Percentiles rank a stretch among this genome's conserved stretches.
phyloP scores from a whole-genome alignment of 148 eudicot species.

The Rhododendron simsii region DNA sequence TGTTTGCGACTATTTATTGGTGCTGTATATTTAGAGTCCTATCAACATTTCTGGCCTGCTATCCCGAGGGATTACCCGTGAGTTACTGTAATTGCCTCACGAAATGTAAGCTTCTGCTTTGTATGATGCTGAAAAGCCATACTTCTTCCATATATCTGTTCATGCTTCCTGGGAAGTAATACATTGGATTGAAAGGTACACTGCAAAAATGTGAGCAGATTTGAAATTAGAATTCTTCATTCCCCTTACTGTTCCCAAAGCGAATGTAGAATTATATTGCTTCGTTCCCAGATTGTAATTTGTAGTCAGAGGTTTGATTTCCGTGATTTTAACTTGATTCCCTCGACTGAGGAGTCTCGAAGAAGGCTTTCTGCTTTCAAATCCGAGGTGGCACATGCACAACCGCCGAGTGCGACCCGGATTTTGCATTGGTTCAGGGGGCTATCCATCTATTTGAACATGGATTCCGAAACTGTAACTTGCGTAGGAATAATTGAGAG shows the following conservation, averaged over 20 bases:
- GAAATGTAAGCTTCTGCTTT: background rate
- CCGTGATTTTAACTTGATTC: background rate
- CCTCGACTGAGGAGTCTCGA: background rate
- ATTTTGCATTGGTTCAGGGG: background rate
- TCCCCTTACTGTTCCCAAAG: background rate
- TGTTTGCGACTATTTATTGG: background rate
- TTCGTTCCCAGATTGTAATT: background rate
- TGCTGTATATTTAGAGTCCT: background rate
- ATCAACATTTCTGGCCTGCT: background rate
- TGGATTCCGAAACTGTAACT: slow-evolving; percentile 22
- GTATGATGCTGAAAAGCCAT: background rate
- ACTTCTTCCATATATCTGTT: background rate
- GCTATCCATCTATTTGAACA: slow-evolving; percentile 17
- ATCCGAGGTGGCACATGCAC: background rate
- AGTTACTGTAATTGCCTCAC: background rate
- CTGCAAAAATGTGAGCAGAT: background rate
- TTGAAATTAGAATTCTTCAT: background rate
- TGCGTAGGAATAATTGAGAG: slow-evolving; percentile 26
- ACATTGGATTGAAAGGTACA: background rate
- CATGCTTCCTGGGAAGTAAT: background rate
- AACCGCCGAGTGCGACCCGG: background rate
- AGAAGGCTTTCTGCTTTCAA: background rate
- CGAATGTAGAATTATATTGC: background rate
- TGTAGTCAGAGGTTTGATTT: background rate
- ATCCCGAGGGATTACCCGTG: background rate